Percentiles rank a stretch among this genome's conserved stretches.
phyloP scores from a whole-genome alignment of 768 basidiomycete species.

The Cyathus striatus region DNA sequence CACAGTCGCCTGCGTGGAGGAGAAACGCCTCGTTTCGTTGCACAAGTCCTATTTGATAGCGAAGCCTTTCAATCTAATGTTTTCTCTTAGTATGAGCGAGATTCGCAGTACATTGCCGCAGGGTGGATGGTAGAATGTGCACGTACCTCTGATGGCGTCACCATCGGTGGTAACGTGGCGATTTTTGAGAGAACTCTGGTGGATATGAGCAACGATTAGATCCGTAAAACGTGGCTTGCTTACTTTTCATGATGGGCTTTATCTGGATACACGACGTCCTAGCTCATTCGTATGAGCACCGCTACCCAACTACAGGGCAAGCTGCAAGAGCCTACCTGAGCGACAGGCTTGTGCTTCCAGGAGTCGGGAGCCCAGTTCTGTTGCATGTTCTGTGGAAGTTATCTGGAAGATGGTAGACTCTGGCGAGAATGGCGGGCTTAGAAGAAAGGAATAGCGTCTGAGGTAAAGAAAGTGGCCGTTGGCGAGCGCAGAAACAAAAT shows the following conservation, averaged over 20 bases:
- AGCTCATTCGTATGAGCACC: constrained; percentile 1
- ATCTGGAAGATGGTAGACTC: not conserved
- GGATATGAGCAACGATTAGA: not conserved
- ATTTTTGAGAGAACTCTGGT: constrained; percentile 77
- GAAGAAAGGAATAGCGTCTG: too few species aligned
- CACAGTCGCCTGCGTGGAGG: constrained; percentile 96
- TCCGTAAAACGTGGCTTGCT: too few species aligned
- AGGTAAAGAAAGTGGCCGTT: too few species aligned
- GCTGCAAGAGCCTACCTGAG: constrained; percentile 48
- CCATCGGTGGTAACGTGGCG: constrained; percentile 77
- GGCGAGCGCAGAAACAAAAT: too few species aligned
- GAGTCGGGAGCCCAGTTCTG: constrained; percentile 66
- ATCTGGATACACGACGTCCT: constrained; percentile 75
- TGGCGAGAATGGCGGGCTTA: not conserved
- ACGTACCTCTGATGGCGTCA: constrained; percentile 84
- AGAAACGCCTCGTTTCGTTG: constrained; percentile 89
- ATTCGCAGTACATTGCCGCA: constrained; percentile 4
- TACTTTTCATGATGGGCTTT: constrained; percentile 53
- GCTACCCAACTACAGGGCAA: not conserved
- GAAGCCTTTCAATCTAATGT: constrained; percentile 74
- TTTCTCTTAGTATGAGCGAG: constrained; percentile 2
- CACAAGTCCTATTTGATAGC: constrained; percentile 74
- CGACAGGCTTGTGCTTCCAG: constrained; percentile 73
- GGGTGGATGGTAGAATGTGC: constrained; percentile 10
- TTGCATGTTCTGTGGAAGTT: constrained; percentile 5